Evolutionary conservation across 805 yeast genomes (phyloP).

Genomic region (Sungouiozyma intestinalis): DNA sequence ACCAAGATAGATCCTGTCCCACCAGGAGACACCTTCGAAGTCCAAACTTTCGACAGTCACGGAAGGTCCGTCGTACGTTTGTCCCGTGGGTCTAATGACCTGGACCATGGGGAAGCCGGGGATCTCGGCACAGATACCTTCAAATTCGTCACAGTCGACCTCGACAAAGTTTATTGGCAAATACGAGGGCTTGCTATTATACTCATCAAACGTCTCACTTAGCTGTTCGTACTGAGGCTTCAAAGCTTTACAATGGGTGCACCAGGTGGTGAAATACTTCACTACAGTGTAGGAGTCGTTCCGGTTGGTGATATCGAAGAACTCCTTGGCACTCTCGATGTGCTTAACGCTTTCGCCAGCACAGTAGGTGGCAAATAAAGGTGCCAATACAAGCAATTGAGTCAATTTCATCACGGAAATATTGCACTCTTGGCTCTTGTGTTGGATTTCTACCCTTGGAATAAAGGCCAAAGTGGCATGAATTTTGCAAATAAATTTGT

Average conservation of each 20-base stretch:
- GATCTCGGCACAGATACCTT: conserved; percentile 20
- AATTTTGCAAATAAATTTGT: too few relatives aligned
- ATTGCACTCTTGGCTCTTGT: too few relatives aligned
- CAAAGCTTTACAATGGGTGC: conserved; percentile 53
- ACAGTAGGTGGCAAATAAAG: background rate
- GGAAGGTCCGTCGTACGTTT: background rate
- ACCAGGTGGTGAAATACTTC: conserved; percentile 55
- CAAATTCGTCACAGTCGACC: conserved; percentile 26
- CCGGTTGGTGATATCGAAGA: conserved; percentile 20
- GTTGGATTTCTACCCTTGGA: too few relatives aligned
- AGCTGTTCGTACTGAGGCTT: conserved; percentile 46
- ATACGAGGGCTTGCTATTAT: background rate
- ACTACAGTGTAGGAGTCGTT: conserved; percentile 24
- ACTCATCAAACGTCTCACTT: conserved; percentile 28
- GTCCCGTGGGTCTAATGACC: conserved; percentile 37
- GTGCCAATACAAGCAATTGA: background rate
- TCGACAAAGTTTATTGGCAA: conserved; percentile 19
- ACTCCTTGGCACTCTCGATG: conserved; percentile 19
- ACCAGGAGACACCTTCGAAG: conserved; percentile 1
- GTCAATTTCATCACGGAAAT: background rate
- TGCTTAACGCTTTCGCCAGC: conserved; percentile 6
- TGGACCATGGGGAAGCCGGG: conserved; percentile 58
- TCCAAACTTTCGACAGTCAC: background rate
- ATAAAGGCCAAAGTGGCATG: too few relatives aligned
- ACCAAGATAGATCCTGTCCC: conserved; percentile 1